A percentile compares a stretch with the other conserved stretches of the same genome.
phyloP scores from a whole-genome alignment of 2,329 filamentous ascomycete species.

The Pyrenophora tritici-repentis region DNA sequence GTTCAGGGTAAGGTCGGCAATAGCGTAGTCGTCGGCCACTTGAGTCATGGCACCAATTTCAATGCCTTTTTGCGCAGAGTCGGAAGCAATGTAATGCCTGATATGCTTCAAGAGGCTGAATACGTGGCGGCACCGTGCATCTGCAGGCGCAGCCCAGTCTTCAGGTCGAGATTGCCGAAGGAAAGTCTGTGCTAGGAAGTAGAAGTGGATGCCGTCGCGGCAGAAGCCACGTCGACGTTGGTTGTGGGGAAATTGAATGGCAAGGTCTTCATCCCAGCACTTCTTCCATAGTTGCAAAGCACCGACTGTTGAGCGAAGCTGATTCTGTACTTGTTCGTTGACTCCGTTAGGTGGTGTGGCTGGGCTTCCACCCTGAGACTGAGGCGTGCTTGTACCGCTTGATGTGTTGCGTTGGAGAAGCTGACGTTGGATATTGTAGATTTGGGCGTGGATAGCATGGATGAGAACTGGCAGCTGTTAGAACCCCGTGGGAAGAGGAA shows the following conservation, averaged over 20 bases:
- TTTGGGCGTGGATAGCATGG: constrained; percentile 68
- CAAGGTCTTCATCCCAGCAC: constrained; percentile 73
- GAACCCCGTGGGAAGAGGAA: no score
- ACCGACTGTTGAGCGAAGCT: constrained; percentile 52
- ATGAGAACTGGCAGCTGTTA: constrained; percentile 60
- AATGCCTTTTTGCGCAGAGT: constrained; percentile 68
- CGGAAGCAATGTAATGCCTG: constrained; percentile 64
- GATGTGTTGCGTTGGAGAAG: constrained; percentile 39
- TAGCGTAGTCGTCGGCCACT: constrained; percentile 69
- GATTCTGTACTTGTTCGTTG: constrained; percentile 55
- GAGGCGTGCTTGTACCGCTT: constrained; percentile 60
- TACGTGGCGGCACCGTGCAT: constrained; percentile 64
- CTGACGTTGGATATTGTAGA: constrained; percentile 59
- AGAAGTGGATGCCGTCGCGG: constrained; percentile 73
- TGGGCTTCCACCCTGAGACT: constrained; percentile 58
- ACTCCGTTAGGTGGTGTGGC: constrained; percentile 52
- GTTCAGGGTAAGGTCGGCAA: constrained; percentile 68
- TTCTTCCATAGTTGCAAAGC: constrained; percentile 74
- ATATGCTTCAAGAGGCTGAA: constrained; percentile 66
- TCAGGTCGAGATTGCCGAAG: constrained; percentile 62
- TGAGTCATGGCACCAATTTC: constrained; percentile 70
- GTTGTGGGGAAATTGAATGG: constrained; percentile 67
- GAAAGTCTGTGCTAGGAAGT: constrained; percentile 71
- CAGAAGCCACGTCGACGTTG: constrained; percentile 70
- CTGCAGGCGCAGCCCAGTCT: constrained; percentile 62